Evolutionary conservation across 2,329 filamentous ascomycete species (phyloP), one percentile per base, ranked within the genome.

Genomic region (Alternaria ventricosa): DNA sequence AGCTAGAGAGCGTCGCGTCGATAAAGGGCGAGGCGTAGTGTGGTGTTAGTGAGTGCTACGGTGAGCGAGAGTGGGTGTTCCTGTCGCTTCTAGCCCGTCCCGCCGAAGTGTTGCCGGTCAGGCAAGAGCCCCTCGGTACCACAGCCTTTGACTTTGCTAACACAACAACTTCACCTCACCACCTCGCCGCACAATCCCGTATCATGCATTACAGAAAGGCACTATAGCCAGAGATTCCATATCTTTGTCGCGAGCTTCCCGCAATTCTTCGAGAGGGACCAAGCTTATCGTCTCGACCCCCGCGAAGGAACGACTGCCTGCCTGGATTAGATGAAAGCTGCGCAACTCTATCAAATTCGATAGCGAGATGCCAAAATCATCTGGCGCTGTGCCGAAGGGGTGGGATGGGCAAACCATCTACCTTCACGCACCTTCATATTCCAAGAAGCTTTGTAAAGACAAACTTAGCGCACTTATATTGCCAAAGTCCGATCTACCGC

Each of bases 391-490:
- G 15, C 78, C 78, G 15, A 76, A 76, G 51, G 71, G 68, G 27
- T 80, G 78, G 78, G 76, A 74, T 45, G 55, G 55, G 23, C 67
- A 61, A 4, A 55, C 68, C 8, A 57, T 69, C 5, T 80, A 79
- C 58, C 57, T 80, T 18, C 71, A 63, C 45, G 64, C 69, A 10
- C 74, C 77, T 13, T 68, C 58, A 4, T 79, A 78, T 49, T 80
- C 78, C 2, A 79, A 75, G 53, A 72, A 66, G 44, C 69, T 79
- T 36, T 41, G 62, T 6, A 45, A 55, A 33, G 73, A 78, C 9
- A 69, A 71, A 28, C 44, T 73, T 25, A 64, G 67, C 12, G 47
- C 68, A 25, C 61, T 80, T 13, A 64, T 75, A n/a, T 56, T 69
- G 3, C 46, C 63, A 12, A 73, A 64, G 61, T 66, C 70, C 33